Conservation (phyloP, 352 stramenopile species). For the Elongisporangium prolatum region DNA sequence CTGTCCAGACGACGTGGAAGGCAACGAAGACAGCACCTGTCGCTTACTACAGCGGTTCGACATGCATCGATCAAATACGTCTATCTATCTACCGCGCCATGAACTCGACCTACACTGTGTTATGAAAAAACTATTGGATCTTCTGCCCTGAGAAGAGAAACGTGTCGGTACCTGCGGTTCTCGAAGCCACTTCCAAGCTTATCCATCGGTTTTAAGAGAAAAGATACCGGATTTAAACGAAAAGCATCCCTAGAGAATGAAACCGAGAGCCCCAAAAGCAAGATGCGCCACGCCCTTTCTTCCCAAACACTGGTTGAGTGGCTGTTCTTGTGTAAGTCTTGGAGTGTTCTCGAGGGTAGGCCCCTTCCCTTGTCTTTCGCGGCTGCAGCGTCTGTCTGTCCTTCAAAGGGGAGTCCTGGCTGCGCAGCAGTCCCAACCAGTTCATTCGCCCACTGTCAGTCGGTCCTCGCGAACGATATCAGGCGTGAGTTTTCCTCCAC, state of each 20-base stretch:
- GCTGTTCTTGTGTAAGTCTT: background rate
- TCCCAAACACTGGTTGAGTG: background rate
- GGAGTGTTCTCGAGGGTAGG: background rate
- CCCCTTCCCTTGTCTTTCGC: background rate
- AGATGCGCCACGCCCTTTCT: background rate
- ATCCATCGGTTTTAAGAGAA: background rate
- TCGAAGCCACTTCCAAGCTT: background rate
- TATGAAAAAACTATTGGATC: background rate
- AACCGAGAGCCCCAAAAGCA: background rate
- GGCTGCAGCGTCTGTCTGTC: background rate
- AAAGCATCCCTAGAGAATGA: background rate
- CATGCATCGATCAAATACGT: background rate
- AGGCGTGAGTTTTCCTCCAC: background rate
- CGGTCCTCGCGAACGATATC: background rate
- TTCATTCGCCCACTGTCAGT: background rate
- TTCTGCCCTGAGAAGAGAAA: background rate
- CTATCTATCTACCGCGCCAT: background rate
- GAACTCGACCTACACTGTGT: background rate
- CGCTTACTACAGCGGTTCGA: background rate
- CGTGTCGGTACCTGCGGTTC: background rate
- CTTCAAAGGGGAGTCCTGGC: background rate
- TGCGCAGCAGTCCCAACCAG: background rate
- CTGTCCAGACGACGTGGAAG: background rate
- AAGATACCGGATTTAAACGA: background rate
- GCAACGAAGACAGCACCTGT: background rate